Conservation (phyloP, 139 green algal species). For the Closterium sp. region DNA sequence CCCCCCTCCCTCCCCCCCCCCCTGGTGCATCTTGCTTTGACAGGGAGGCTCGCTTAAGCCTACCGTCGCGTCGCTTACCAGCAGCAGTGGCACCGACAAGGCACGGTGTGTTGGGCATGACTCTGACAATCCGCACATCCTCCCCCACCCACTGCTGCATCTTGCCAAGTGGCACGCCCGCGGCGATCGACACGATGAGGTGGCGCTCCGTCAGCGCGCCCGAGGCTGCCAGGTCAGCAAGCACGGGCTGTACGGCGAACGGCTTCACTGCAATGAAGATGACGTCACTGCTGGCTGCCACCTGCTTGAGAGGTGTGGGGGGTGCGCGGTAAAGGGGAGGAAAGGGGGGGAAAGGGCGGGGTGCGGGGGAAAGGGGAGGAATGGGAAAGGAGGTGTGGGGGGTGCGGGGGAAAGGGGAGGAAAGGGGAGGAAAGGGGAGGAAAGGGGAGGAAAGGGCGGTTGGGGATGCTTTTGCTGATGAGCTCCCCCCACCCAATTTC, state of each 20-base stretch:
- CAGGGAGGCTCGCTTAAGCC: too few species aligned
- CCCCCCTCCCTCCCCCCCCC: constrained; percentile 46
- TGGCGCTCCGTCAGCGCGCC: constrained; percentile 10
- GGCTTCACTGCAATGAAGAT: constrained; percentile 2
- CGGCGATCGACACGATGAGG: constrained; percentile 90
- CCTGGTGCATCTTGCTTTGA: too few species aligned
- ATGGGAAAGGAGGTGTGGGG: too few species aligned
- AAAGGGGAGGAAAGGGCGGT: constrained; percentile 62
- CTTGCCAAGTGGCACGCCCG: constrained; percentile 76
- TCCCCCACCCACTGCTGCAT: constrained; percentile 65
- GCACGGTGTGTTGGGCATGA: constrained; percentile 98
- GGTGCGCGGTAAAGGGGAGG: too few species aligned
- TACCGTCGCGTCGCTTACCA: background rate
- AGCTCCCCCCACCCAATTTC: too few species aligned
- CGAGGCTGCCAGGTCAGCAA: constrained; percentile 60
- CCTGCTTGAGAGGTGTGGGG: background rate
- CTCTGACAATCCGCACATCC: constrained; percentile 70
- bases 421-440: too few species aligned
- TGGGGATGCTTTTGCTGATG: constrained; percentile 1
- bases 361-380: too few species aligned
- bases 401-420: too few species aligned
- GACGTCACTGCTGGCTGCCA: constrained; percentile 2
- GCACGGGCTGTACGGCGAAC: constrained; percentile 63
- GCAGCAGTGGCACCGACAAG: constrained; percentile 48
- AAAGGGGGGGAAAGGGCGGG: background rate